phyloP scores from a whole-genome alignment of 345 rosid species.

The Angophora floribunda region DNA sequence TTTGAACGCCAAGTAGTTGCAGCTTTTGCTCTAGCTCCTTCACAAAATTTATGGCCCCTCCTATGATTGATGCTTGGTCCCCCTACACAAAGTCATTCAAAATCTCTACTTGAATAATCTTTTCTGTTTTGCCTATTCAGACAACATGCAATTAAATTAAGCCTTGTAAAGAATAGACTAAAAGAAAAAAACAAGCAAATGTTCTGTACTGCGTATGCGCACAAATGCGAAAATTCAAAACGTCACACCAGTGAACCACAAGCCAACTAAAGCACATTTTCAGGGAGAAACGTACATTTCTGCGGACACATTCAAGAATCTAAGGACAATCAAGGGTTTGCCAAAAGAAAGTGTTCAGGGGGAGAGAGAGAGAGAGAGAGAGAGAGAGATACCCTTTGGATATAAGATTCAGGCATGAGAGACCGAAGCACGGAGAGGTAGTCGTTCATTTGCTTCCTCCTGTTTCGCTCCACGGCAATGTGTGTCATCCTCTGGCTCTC shows the following conservation, averaged over 20 bases:
- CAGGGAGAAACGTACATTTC: neutral
- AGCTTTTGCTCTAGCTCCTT: constrained; percentile 33
- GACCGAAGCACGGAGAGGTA: constrained; percentile 71
- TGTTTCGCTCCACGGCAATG: constrained; percentile 96
- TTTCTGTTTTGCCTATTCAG: neutral
- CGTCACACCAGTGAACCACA: neutral
- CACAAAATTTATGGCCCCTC: constrained; percentile 42
- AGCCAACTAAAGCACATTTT: neutral
- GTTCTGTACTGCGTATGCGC: neutral
- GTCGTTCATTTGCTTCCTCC: constrained; percentile 92
- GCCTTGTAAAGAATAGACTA: neutral
- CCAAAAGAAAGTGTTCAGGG: neutral
- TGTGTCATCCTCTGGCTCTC: constrained; percentile 92
- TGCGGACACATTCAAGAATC: neutral
- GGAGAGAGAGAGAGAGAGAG: neutral
- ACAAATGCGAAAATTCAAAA: neutral
- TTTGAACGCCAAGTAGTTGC: constrained; percentile 14
- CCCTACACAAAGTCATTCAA: constrained; percentile 6
- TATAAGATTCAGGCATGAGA: constrained; percentile 82
- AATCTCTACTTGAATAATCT: neutral
- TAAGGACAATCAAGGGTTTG: neutral
- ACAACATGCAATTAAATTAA: neutral
- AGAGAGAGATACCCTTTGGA: constrained; percentile 51
- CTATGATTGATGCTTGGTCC: constrained; percentile 47
- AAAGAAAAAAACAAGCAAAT: neutral